These are phyloP conservation scores for Globisporangium alternatum DNA, from an alignment of 352 stramenopile species.

Conservation along the genomic window DNA sequence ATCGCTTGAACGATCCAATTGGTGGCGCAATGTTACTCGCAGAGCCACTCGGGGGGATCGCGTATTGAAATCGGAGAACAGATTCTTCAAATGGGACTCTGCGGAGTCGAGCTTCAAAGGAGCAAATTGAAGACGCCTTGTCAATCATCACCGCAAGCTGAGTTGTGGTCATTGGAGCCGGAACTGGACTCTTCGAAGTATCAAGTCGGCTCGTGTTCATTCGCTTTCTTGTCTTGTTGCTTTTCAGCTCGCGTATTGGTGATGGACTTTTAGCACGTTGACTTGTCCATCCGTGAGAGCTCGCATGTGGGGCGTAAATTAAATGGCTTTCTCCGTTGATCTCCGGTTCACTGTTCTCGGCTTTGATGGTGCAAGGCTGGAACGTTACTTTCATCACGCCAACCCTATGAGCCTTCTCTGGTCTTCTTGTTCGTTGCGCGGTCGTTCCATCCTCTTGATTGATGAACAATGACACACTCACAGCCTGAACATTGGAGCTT, in stretches of 20 bases:
- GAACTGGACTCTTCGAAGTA: background rate
- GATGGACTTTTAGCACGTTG: background rate
- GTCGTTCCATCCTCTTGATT: background rate
- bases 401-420: constrained; percentile 10
- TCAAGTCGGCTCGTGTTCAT: background rate
- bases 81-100: background rate
- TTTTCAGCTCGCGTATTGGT: background rate
- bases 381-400: constrained; percentile 29
- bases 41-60: constrained; percentile 4
- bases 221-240: background rate
- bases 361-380: constrained; percentile 12
- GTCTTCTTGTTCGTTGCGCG: background rate
- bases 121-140: background rate
- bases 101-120: background rate
- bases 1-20: constrained; percentile 22
- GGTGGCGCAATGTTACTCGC: background rate
- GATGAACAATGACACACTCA: constrained; percentile 20
- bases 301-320: background rate
- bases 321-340: constrained; percentile 4
- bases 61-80: constrained; percentile 16
- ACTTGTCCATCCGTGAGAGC: background rate
- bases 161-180: background rate
- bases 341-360: background rate
- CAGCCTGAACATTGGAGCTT: constrained; percentile 11
- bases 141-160: constrained; percentile 21